Percentiles rank a stretch among this genome's conserved stretches.
phyloP scores from a whole-genome alignment of 1,284 basidiomycete genomes.

The Ceratobasidium sp. region DNA sequence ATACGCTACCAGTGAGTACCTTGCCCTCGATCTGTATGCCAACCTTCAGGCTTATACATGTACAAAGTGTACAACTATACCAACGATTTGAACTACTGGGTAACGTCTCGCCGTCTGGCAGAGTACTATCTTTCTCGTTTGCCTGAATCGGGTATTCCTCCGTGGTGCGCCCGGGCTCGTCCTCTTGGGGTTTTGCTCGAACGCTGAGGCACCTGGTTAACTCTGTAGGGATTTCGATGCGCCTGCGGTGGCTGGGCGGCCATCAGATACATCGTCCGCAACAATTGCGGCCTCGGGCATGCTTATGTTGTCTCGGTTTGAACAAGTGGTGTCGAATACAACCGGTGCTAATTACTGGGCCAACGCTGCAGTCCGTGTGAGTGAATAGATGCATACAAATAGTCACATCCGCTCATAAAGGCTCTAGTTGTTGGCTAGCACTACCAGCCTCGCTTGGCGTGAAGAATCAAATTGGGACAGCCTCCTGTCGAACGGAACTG shows the following conservation, averaged over 20 bases:
- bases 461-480: conserved; percentile 62
- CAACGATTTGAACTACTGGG: conserved; percentile 62
- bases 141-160: conserved; percentile 67
- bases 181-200: neutral
- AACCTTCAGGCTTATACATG: neutral
- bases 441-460: conserved; percentile 65
- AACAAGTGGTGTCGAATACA: conserved; percentile 56
- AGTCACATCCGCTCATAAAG: neutral
- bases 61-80: conserved; percentile 68
- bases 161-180: conserved; percentile 61
- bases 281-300: conserved; percentile 69
- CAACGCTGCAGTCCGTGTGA: conserved; percentile 63
- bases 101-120: conserved; percentile 68
- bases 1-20: conserved; percentile 69
- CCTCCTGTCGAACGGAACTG: conserved; percentile 72
- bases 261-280: conserved; percentile 71
- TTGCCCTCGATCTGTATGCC: neutral
- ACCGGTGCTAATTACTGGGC: conserved; percentile 60
- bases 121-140: conserved; percentile 68
- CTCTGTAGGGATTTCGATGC: conserved; percentile 73
- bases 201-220: conserved; percentile 21
- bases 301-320: conserved; percentile 67
- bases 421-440: conserved; percentile 62
- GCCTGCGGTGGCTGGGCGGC: conserved; percentile 63
- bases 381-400: conserved; percentile 20